Conservation (phyloP, 495 filamentous ascomycete genomes). For the Aspergillus ellipticus region DNA sequence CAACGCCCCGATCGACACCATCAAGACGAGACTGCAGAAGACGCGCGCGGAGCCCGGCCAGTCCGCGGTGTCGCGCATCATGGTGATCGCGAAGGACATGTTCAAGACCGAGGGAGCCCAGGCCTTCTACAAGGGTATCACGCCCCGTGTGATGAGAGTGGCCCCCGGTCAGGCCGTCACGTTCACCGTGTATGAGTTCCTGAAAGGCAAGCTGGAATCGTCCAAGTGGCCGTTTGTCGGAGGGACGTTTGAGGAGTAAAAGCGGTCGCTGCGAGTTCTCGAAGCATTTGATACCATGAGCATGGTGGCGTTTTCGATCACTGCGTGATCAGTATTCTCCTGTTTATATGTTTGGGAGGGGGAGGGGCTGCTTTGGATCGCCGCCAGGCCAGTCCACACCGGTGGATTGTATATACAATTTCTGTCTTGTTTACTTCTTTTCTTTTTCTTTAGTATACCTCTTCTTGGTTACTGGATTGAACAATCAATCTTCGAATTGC, state of each 20-base stretch:
- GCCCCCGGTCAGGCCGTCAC: constrained; percentile 97
- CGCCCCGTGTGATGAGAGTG: constrained; percentile 93
- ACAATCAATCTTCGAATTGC: not conserved
- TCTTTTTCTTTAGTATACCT: not conserved
- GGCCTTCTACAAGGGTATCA: constrained; percentile 99
- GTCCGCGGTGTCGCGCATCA: constrained; percentile 72
- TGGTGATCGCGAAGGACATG: constrained; percentile 81
- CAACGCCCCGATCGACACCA: constrained; percentile 98
- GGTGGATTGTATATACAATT: constrained; percentile 12
- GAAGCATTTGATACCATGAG: constrained; percentile 30
- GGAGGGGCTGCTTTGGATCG: constrained; percentile 7
- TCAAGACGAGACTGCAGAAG: constrained; percentile 95
- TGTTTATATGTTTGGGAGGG: constrained; percentile 15
- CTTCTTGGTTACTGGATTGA: not conserved
- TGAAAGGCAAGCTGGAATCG: constrained; percentile 79
- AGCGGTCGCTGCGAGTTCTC: constrained; percentile 27
- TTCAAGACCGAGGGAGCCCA: constrained; percentile 91
- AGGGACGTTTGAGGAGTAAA: constrained; percentile 71
- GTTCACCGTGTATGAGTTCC: constrained; percentile 93
- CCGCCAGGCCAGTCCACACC: constrained; percentile 7
- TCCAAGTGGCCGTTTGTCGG: constrained; percentile 62
- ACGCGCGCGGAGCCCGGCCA: constrained; percentile 78
- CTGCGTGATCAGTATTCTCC: constrained; percentile 13
- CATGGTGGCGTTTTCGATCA: constrained; percentile 29
- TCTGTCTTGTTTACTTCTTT: too few species aligned